Percentiles rank a stretch among this genome's conserved stretches.
These are phyloP conservation scores for Mucor mucedo DNA, from an alignment of 371 early-diverging fungal genomes.

Conservation along the genomic window DNA sequence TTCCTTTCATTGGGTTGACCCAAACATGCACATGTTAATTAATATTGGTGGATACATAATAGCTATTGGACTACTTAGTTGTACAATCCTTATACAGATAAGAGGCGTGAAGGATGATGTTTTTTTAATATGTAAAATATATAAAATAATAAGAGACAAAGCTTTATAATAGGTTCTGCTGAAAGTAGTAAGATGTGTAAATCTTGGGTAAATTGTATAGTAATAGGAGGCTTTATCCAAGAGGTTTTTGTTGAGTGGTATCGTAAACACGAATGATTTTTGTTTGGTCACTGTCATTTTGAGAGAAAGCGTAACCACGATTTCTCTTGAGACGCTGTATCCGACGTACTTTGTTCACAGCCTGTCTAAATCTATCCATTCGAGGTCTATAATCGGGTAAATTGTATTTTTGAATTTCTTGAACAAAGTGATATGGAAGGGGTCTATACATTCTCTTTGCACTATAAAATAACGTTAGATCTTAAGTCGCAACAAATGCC, in stretches of 20 bases:
- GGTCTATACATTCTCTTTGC: constrained; percentile 82
- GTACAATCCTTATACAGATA: too few relatives aligned
- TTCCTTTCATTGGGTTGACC: too few relatives aligned
- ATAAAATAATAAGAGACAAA: too few relatives aligned
- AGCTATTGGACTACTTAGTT: too few relatives aligned
- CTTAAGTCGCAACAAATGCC: not conserved
- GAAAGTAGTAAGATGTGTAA: too few relatives aligned
- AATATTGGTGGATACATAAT: too few relatives aligned
- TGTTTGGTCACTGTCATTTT: constrained; percentile 95
- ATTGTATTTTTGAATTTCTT: constrained; percentile 98
- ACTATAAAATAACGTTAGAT: constrained; percentile 35
- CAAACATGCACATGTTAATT: too few relatives aligned
- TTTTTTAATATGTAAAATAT: too few relatives aligned
- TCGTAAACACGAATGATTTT: constrained; percentile 95
- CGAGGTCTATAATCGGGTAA: constrained; percentile 97
- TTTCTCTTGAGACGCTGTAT: constrained; percentile 92
- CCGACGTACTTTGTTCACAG: constrained; percentile 94
- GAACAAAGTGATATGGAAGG: constrained; percentile 91
- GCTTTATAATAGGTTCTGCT: too few relatives aligned
- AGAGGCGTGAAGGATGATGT: too few relatives aligned
- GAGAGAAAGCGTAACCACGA: constrained; percentile 97
- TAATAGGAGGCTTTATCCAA: constrained; percentile 52
- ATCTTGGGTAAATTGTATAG: too few relatives aligned
- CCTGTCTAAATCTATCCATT: constrained; percentile 96
- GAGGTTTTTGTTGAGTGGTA: constrained; percentile 92